Conservation (phyloP, 768 basidiomycete species). For the Psilocybe cyanescens region DNA sequence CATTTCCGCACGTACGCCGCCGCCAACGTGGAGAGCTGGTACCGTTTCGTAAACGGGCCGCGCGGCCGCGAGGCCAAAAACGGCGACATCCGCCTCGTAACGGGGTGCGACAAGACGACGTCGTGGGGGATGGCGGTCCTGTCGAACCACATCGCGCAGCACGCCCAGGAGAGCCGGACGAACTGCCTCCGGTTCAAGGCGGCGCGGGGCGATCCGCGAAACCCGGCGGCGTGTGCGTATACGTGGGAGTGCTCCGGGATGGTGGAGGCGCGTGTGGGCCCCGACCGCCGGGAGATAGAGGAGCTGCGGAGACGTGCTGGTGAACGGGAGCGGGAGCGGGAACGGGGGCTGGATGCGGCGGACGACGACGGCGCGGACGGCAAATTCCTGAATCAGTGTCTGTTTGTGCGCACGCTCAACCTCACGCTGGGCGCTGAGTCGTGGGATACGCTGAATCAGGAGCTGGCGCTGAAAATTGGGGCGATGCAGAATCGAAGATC, state of each 20-base stretch:
- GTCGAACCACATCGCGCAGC: neutral
- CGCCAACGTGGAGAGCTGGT: constrained; percentile 15
- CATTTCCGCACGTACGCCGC: constrained; percentile 9
- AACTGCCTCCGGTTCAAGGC: neutral
- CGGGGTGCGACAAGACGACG: constrained; percentile 25
- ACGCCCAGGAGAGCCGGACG: neutral
- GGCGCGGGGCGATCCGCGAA: neutral
- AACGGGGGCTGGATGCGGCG: neutral
- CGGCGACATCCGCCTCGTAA: constrained; percentile 29
- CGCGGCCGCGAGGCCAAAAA: constrained; percentile 21
- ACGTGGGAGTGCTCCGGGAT: neutral
- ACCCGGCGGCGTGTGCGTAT: neutral
- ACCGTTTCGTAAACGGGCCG: constrained; percentile 17
- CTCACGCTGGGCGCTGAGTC: neutral
- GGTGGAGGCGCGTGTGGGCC: constrained; percentile 6
- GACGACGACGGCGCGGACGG: neutral
- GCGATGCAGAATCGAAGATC: neutral
- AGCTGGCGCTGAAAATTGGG: neutral
- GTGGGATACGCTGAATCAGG: neutral
- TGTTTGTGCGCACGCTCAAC: constrained; percentile 10
- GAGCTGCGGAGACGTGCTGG: neutral
- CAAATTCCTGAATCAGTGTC: constrained; percentile 5
- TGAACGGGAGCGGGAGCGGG: too few relatives aligned
- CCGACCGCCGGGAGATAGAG: constrained; percentile 3
- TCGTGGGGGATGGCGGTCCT: constrained; percentile 28